Evolutionary conservation across 257 asterid genomes (phyloP).

Genomic region (Rauvolfia tetraphylla): DNA sequence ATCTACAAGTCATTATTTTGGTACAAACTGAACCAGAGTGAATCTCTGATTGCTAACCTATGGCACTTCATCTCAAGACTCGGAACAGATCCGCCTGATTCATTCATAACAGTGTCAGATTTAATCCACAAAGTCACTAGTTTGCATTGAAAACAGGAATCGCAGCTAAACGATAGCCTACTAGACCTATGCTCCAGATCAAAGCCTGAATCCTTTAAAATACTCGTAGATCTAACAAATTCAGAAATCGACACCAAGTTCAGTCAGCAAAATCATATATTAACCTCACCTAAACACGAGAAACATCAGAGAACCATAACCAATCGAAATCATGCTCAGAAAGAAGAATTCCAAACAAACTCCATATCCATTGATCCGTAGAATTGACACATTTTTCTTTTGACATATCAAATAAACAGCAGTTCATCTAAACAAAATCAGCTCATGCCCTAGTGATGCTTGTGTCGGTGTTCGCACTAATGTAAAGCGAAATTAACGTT

Average conservation of each 20-base stretch:
- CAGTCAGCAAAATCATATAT: neutral
- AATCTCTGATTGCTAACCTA: neutral
- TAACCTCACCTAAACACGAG: no score
- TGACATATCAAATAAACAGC: neutral
- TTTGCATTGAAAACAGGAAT: neutral
- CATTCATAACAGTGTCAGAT: neutral
- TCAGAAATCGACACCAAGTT: neutral
- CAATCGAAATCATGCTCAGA: neutral
- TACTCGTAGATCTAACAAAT: constrained; percentile 21
- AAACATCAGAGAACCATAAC: neutral
- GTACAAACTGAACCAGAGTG: neutral
- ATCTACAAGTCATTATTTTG: neutral
- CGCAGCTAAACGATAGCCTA: neutral
- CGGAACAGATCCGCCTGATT: constrained; percentile 21
- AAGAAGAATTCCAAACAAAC: neutral
- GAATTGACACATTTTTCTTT: neutral
- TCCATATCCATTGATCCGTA: neutral
- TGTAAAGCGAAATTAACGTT: constrained; percentile 5
- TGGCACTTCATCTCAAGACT: neutral
- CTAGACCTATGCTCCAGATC: constrained; percentile 14
- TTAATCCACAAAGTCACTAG: neutral
- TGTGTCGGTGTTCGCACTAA: constrained; percentile 6
- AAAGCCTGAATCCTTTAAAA: neutral
- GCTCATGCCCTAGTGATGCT: neutral
- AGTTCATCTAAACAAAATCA: neutral